These are phyloP conservation scores for Gastrodia elata DNA, from an alignment of 106 monocot species.

Conservation along the genomic window DNA sequence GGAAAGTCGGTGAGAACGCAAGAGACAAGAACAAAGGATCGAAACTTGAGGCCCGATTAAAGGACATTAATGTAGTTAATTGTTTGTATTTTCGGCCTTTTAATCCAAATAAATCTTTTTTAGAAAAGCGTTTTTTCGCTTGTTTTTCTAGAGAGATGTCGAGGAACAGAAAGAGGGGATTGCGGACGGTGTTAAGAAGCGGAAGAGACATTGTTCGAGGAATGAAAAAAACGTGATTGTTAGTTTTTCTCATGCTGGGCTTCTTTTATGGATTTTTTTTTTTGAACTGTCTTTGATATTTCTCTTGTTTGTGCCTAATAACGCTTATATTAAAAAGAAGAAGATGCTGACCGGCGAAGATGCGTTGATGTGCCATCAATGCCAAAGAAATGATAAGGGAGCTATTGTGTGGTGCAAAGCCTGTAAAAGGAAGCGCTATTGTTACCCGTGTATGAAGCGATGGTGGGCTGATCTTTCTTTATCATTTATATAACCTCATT, in stretches of 20 bases:
- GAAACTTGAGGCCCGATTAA: background rate
- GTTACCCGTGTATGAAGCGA: slow-evolving; percentile 11
- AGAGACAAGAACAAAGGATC: background rate
- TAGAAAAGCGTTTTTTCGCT: background rate
- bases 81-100: background rate
- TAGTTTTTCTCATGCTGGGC: background rate
- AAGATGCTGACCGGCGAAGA: slow-evolving; percentile 8
- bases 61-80: background rate
- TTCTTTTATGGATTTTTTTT: background rate
- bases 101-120: background rate
- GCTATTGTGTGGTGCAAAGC: slow-evolving; percentile 10
- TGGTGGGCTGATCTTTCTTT: slow-evolving; percentile 7
- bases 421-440: slow-evolving; percentile 21
- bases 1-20: background rate
- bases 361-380: slow-evolving; percentile 30
- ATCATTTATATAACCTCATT: background rate
- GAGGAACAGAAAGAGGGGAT: background rate
- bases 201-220: background rate
- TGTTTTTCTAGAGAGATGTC: background rate
- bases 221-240: background rate
- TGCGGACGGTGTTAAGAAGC: background rate
- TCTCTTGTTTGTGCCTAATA: background rate
- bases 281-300: background rate
- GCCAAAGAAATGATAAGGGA: slow-evolving; percentile 28
- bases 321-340: background rate